These are phyloP conservation scores for Beauveria pseudobassiana DNA, from an alignment of 2,329 filamentous ascomycete genomes.

Conservation along the genomic window DNA sequence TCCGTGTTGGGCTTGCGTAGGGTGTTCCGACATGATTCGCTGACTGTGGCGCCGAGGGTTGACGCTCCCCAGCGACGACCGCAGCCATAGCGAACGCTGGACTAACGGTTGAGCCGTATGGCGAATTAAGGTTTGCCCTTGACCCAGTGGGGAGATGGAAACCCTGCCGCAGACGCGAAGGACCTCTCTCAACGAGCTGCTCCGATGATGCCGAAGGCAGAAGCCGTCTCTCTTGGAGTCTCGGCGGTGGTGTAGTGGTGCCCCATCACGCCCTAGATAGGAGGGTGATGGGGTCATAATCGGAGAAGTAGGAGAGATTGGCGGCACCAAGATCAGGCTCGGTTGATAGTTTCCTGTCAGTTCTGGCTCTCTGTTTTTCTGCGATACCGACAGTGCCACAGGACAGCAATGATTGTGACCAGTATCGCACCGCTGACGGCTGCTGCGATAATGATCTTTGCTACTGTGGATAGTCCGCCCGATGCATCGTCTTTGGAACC, in stretches of 20 bases:
- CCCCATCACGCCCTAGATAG: constrained; percentile 14
- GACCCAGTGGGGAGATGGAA: constrained; percentile 1
- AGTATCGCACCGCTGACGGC: constrained; percentile 2
- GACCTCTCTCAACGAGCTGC: not conserved
- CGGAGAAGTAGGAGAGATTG: constrained; percentile 30
- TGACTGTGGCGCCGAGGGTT: not conserved
- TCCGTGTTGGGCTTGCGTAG: not conserved
- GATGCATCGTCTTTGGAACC: not conserved
- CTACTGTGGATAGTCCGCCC: not conserved
- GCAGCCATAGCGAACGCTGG: not conserved
- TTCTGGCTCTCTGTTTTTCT: not conserved
- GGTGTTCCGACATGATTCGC: not conserved
- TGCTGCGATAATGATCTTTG: not conserved
- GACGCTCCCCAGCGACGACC: not conserved
- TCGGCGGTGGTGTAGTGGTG: constrained; percentile 36
- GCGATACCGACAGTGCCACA: constrained; percentile 9
- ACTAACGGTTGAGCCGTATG: not conserved
- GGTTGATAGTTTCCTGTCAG: constrained; percentile 7
- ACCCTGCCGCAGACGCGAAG: not conserved
- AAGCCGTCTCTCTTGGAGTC: constrained; percentile 39
- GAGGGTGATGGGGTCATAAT: constrained; percentile 32
- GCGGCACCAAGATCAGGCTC: not conserved
- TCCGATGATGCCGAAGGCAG: constrained; percentile 24
- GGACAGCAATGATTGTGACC: constrained; percentile 3
- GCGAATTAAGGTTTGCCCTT: not conserved